Evolutionary conservation across 495 filamentous ascomycete species (phyloP), one percentile per base, ranked within the genome.

Genomic region (Lasiosphaeris hirsuta): DNA sequence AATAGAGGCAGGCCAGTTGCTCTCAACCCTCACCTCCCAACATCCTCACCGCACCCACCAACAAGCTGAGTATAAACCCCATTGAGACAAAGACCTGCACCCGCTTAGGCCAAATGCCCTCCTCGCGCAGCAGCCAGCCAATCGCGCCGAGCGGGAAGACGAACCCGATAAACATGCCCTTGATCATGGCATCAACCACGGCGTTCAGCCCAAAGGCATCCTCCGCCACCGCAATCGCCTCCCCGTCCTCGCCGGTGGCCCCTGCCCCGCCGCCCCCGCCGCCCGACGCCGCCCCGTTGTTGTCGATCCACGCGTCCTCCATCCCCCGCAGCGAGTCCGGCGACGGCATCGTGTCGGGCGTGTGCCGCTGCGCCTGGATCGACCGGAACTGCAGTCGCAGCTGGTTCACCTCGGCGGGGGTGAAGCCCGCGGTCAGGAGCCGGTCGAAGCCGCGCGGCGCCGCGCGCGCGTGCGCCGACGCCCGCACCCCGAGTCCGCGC

Each of bases 301-400:
- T 85, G 57, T 98, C 94, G 62, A 98, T 87, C 94, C 94, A 98
- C 10, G 86, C 77, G 60, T 98, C 93, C 65, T 98, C 94, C 58
- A 97, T 86, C 58, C 54, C 80, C 66, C 60, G 80, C 71, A 78
- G 69, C 10, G 69, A 71, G 63, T 73, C 69, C 4, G 80, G 78
- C 46, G 73, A 78, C 7, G 92, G 92, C 87, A 96, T 90, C 1
- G 87, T 89, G 67, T 95, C 90, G 7, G 88, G 89, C 8, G 92
- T 94, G 55, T 88, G 85, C 8, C 87, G 84, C 51, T 85, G 78
- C 14, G 86, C 79, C 60, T 94, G 89, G 50, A 93, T 82, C 33
- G 85, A 83, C 37, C 87, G 81, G 74, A 97, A 97, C 69, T 96
- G 92, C 10, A 89, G 80, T 17, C 94, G 85, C 14, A 98, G 82